Conservation (phyloP, 2,329 filamentous ascomycete genomes). For the Aspergillus ibericus region DNA sequence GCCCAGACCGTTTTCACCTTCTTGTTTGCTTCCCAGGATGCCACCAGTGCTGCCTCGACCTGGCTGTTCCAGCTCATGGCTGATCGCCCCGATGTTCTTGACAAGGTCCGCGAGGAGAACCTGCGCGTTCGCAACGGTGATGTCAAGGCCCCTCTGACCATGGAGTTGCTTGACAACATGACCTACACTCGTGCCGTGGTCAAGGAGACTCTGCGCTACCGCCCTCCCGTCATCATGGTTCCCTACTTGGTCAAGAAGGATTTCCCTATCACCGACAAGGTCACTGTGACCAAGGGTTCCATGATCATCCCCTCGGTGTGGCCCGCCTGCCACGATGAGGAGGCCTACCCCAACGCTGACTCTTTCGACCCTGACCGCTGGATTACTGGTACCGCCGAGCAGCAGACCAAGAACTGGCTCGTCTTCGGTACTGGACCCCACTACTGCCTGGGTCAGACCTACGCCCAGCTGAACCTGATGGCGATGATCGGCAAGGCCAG, state of each 20-base stretch:
- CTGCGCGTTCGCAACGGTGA: slow-evolving; percentile 73
- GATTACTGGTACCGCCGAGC: slow-evolving; percentile 84
- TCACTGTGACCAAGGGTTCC: slow-evolving; percentile 90
- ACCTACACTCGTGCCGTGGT: slow-evolving; percentile 89
- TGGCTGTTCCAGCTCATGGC: slow-evolving; percentile 96
- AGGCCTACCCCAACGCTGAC: slow-evolving; percentile 88
- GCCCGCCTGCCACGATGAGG: slow-evolving; percentile 85
- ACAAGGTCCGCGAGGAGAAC: slow-evolving; percentile 90
- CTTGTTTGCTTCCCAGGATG: slow-evolving; percentile 71
- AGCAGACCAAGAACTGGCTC: slow-evolving; percentile 92
- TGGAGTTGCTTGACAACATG: slow-evolving; percentile 87
- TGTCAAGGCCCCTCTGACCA: slow-evolving; percentile 65
- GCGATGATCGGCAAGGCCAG: slow-evolving; percentile 88
- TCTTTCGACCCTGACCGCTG: slow-evolving; percentile 87
- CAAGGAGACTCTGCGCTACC: slow-evolving; percentile 87
- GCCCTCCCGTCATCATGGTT: slow-evolving; percentile 95
- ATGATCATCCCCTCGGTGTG: slow-evolving; percentile 95
- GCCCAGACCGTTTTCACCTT: slow-evolving; percentile 55
- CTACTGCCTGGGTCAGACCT: slow-evolving; percentile 93
- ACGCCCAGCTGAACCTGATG: slow-evolving; percentile 84
- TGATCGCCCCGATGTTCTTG: slow-evolving; percentile 87
- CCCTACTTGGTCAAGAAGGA: slow-evolving; percentile 93
- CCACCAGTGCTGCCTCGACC: slow-evolving; percentile 87
- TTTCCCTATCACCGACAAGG: slow-evolving; percentile 83
- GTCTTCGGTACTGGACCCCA: slow-evolving; percentile 95